These are phyloP conservation scores for Fusarium floridanum DNA, from an alignment of 2,329 filamentous ascomycete genomes.

Conservation along the genomic window DNA sequence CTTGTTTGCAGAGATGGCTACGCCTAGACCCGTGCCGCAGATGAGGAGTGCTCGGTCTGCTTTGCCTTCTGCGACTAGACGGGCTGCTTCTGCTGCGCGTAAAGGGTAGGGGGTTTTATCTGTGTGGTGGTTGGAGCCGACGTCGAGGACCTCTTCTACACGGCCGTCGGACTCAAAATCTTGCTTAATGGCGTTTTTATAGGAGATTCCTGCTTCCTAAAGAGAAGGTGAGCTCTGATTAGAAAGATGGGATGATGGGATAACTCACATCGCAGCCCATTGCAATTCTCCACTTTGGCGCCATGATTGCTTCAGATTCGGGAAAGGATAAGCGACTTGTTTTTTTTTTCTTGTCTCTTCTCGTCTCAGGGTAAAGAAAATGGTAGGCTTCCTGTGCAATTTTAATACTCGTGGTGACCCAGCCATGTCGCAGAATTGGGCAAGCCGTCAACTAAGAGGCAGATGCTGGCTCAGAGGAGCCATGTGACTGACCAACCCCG, in stretches of 20 bases:
- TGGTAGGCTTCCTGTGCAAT: not conserved
- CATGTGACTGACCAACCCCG: slow-evolving; percentile 16
- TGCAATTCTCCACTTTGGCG: slow-evolving; percentile 65
- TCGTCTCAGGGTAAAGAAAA: not conserved
- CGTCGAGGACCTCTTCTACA: slow-evolving; percentile 78
- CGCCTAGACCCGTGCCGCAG: slow-evolving; percentile 88
- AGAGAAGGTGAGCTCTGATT: not conserved
- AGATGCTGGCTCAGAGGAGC: not conserved
- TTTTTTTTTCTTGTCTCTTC: not conserved
- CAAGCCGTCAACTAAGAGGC: not conserved
- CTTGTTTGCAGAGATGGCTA: slow-evolving; percentile 92
- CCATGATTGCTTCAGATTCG: slow-evolving; percentile 51
- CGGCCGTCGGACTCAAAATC: slow-evolving; percentile 77
- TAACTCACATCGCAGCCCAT: slow-evolving; percentile 66
- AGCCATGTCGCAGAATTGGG: slow-evolving; percentile 2
- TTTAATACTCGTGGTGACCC: slow-evolving; percentile 2
- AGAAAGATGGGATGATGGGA: not conserved
- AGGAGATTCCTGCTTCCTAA: slow-evolving; percentile 78
- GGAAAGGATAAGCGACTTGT: slow-evolving; percentile 15
- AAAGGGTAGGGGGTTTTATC: slow-evolving; percentile 89
- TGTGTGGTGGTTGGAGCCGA: slow-evolving; percentile 73
- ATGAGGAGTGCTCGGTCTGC: slow-evolving; percentile 85
- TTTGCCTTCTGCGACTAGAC: slow-evolving; percentile 70
- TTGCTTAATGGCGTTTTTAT: slow-evolving; percentile 83
- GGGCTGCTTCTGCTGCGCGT: slow-evolving; percentile 79